Evolutionary conservation across 2,329 filamentous ascomycete genomes (phyloP).

Genomic region (Macrophomina pseudophaseolina): DNA sequence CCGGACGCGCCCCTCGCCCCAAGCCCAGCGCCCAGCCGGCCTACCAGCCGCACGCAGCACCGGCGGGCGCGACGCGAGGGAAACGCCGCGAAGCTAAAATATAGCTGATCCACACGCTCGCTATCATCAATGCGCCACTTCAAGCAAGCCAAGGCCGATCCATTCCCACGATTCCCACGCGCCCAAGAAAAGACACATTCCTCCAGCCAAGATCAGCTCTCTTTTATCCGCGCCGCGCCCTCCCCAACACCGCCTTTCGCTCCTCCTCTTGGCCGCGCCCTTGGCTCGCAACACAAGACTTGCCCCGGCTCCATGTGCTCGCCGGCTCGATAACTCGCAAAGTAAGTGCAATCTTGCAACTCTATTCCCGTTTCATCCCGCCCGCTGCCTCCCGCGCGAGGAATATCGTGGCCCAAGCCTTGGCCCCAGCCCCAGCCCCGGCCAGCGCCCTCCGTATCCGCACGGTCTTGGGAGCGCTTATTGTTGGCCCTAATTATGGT

Average conservation of each 20-base stretch:
- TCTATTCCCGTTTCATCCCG: slow-evolving; percentile 13
- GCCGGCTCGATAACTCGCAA: slow-evolving; percentile 3
- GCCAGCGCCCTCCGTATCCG: slow-evolving; percentile 11
- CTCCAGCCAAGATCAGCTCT: slow-evolving; percentile 11
- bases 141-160: slow-evolving; percentile 28
- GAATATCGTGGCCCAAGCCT: slow-evolving; percentile 14
- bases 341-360: slow-evolving; percentile 13
- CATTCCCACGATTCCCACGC: slow-evolving; percentile 27
- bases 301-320: slow-evolving; percentile 12
- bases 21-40: slow-evolving; percentile 2
- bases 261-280: slow-evolving; percentile 7
- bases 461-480: slow-evolving; percentile 18
- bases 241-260: slow-evolving; percentile 20
- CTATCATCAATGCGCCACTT: slow-evolving; percentile 27
- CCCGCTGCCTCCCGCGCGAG: slow-evolving; percentile 23
- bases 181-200: slow-evolving; percentile 27
- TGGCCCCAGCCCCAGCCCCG: slow-evolving; percentile 6
- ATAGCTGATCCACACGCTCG: slow-evolving; percentile 26
- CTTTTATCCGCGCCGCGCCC: slow-evolving; percentile 19
- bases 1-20: not conserved
- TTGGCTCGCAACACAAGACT: slow-evolving; percentile 16
- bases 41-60: not conserved
- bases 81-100: slow-evolving; percentile 22
- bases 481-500: slow-evolving; percentile 27
- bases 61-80: slow-evolving; percentile 17